Percentiles rank a stretch among this genome's conserved stretches.
phyloP scores from a whole-genome alignment of 768 basidiomycete genomes.

The Rhodotorula diobovata region DNA sequence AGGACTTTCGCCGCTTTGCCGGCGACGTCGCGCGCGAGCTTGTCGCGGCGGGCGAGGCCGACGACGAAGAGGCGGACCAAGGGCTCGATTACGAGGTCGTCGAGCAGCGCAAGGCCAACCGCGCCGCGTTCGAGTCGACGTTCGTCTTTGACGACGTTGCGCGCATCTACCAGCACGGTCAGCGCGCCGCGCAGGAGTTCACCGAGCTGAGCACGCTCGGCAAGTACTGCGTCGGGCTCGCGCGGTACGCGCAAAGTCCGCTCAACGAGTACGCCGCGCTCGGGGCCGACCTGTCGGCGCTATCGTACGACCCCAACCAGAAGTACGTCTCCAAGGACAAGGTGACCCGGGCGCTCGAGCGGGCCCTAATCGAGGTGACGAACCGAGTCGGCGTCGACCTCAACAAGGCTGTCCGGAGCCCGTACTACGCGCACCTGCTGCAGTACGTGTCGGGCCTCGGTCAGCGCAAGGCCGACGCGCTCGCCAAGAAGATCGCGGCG shows the following conservation, averaged over 20 bases:
- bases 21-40: not conserved
- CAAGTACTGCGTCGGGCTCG: conserved; percentile 89
- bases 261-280: conserved; percentile 89
- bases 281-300: conserved; percentile 73
- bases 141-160: conserved; percentile 89
- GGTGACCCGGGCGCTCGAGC: conserved; percentile 71
- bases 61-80: conserved; percentile 18
- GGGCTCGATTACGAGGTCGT: not conserved
- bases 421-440: conserved; percentile 80
- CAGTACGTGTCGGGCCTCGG: conserved; percentile 91
- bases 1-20: conserved; percentile 30
- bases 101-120: conserved; percentile 5
- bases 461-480: conserved; percentile 80
- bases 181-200: conserved; percentile 78
- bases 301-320: conserved; percentile 82
- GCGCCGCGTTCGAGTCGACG: conserved; percentile 60
- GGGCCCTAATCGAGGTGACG: conserved; percentile 79
- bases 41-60: conserved; percentile 1
- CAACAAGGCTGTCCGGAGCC: conserved; percentile 81
- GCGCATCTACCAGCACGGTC: conserved; percentile 84
- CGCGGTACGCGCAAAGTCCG: conserved; percentile 87
- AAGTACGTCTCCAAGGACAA: conserved; percentile 84
- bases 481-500: conserved; percentile 73
- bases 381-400: conserved; percentile 94
- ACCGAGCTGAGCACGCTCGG: conserved; percentile 68